Conservation (phyloP, 331 rosid genomes). For the Phaseolus coccineus region DNA sequence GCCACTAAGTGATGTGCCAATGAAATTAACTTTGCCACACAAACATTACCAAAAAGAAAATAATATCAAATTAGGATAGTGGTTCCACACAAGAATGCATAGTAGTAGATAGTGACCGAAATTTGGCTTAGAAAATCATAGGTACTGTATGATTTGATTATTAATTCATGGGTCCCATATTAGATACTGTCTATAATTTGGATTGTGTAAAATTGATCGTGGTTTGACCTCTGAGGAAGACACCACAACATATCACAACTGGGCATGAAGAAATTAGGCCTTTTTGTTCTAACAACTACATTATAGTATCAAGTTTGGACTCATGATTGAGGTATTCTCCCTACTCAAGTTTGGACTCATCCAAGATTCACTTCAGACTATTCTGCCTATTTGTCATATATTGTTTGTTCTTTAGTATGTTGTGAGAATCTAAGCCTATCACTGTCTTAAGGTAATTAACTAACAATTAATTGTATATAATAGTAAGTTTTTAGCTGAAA, state of each 20-base stretch:
- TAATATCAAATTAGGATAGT: constrained; percentile 19
- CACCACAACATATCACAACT: constrained; percentile 37
- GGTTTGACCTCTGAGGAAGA: constrained; percentile 50
- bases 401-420: constrained; percentile 30
- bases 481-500: constrained; percentile 8
- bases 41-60: constrained; percentile 7
- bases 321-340: constrained; percentile 31
- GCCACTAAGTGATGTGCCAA: constrained; percentile 35
- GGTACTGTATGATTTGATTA: constrained; percentile 4
- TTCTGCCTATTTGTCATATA: constrained; percentile 43
- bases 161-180: constrained; percentile 45
- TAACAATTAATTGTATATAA: background rate
- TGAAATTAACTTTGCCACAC: constrained; percentile 13
- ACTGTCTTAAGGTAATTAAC: constrained; percentile 4
- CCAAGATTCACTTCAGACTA: constrained; percentile 29
- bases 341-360: background rate
- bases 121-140: constrained; percentile 29
- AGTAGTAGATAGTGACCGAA: constrained; percentile 10
- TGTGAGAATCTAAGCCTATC: constrained; percentile 30
- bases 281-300: constrained; percentile 42
- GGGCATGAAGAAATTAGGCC: constrained; percentile 39
- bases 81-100: constrained; percentile 40
- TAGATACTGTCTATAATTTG: constrained; percentile 46
- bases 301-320: constrained; percentile 17
- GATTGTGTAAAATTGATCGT: constrained; percentile 40